These are phyloP conservation scores for Kalaharituber pfeilii DNA, from an alignment of 2,329 filamentous ascomycete genomes.

Conservation along the genomic window DNA sequence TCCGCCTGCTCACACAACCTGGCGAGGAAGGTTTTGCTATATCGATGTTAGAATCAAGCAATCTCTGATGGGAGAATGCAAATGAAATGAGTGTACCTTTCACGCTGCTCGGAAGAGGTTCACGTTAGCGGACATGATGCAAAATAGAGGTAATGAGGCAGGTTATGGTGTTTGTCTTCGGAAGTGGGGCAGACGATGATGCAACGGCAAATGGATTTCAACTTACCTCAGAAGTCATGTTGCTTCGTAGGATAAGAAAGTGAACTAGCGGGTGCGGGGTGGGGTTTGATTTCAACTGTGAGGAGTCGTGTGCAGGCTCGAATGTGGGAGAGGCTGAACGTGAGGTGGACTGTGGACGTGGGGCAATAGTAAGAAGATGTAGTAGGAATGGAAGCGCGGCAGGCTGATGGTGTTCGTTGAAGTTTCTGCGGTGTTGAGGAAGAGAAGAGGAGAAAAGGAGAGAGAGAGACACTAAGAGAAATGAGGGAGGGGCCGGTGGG, in stretches of 20 bases:
- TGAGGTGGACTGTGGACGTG: slow-evolving; percentile 4
- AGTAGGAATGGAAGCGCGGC: neutral
- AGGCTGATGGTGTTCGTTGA: neutral
- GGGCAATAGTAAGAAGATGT: neutral
- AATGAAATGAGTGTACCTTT: slow-evolving; percentile 14
- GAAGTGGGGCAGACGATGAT: slow-evolving; percentile 15
- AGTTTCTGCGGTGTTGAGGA: neutral
- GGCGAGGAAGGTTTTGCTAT: slow-evolving; percentile 98
- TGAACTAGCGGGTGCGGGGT: neutral
- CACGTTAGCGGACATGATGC: slow-evolving; percentile 2
- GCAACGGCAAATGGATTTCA: slow-evolving; percentile 5
- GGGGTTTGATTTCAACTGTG: neutral
- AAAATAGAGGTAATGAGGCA: slow-evolving; percentile 12
- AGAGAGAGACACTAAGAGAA: slow-evolving; percentile 4
- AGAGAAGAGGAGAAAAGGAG: neutral
- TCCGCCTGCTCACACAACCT: slow-evolving; percentile 99
- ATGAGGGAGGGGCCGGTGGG: slow-evolving; percentile 8
- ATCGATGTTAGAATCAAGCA: slow-evolving; percentile 17
- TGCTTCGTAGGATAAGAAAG: slow-evolving; percentile 3
- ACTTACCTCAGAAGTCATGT: slow-evolving; percentile 20
- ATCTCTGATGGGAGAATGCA: neutral
- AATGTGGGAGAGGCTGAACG: slow-evolving; percentile 4
- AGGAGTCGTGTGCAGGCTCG: slow-evolving; percentile 2
- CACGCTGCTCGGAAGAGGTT: slow-evolving; percentile 17
- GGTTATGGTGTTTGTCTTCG: neutral